A percentile compares a stretch with the other conserved stretches of the same genome.
Evolutionary conservation across 257 asterid genomes (phyloP).

Genomic region (Nemophila menziesii): DNA sequence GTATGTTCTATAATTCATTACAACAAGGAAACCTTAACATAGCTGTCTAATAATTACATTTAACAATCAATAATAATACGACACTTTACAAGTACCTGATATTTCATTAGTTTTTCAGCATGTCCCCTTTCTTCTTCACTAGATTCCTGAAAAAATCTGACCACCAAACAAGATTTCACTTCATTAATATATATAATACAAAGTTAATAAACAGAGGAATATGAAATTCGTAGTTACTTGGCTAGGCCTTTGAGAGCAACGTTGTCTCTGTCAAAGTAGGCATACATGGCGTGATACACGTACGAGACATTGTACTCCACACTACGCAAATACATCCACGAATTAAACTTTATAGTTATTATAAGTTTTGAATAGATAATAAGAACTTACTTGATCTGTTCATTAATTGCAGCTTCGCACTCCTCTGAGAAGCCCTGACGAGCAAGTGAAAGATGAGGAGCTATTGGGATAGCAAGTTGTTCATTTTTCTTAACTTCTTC

Average conservation of each 20-base stretch:
- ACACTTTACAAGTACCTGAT: conserved; percentile 42
- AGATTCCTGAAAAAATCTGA: conserved; percentile 71
- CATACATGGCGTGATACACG: conserved; percentile 61
- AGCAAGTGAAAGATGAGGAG: conserved; percentile 51
- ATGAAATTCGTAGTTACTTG: conserved; percentile 32
- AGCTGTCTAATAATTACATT: background rate
- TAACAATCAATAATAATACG: background rate
- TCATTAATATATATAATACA: background rate
- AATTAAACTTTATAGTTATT: background rate
- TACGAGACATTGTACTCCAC: conserved; percentile 77
- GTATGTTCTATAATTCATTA: conserved; percentile 32
- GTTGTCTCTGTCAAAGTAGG: conserved; percentile 80
- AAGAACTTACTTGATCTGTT: conserved; percentile 74
- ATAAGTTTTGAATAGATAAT: background rate
- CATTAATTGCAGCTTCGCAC: conserved; percentile 65
- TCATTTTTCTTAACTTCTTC: conserved; percentile 59
- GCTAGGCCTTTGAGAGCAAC: conserved; percentile 78
- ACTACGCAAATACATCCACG: conserved; percentile 22
- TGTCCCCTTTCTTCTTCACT: conserved; percentile 83
- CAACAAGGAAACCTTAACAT: background rate
- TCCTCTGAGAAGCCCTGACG: conserved; percentile 45
- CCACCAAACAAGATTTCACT: conserved; percentile 5
- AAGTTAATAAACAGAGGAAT: background rate
- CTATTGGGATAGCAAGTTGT: conserved; percentile 35
- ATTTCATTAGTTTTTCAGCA: conserved; percentile 80